These are phyloP conservation scores for Phylloporus sp. DNA, from an alignment of 768 basidiomycete species.

Conservation along the genomic window DNA sequence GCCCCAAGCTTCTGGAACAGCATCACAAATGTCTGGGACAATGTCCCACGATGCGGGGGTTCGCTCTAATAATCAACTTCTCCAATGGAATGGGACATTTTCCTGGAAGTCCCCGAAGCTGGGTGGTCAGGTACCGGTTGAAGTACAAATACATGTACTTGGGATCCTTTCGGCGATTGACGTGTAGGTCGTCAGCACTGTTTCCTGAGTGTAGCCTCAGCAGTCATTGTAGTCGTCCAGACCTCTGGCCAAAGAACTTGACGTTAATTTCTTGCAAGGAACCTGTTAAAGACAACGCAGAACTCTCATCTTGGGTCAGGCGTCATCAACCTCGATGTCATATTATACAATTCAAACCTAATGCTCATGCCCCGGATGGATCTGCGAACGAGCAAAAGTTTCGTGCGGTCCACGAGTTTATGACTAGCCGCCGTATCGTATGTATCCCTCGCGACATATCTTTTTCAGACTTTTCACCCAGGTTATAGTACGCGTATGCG, in stretches of 20 bases:
- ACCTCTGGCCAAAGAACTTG: slow-evolving; percentile 52
- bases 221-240: slow-evolving; percentile 38
- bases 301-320: slow-evolving; percentile 48
- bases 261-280: slow-evolving; percentile 40
- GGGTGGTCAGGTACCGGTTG: slow-evolving; percentile 32
- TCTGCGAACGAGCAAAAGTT: slow-evolving; percentile 43
- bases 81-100: slow-evolving; percentile 47
- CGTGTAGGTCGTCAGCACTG: slow-evolving; percentile 33
- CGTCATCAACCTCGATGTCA: slow-evolving; percentile 32
- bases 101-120: slow-evolving; percentile 37
- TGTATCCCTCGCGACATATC: slow-evolving; percentile 17
- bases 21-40: slow-evolving; percentile 18
- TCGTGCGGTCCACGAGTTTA: slow-evolving; percentile 37
- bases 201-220: slow-evolving; percentile 1
- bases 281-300: slow-evolving; percentile 35
- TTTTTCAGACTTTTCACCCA: background rate
- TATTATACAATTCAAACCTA: slow-evolving; percentile 39
- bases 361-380: slow-evolving; percentile 32
- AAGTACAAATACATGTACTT: slow-evolving; percentile 41
- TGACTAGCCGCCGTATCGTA: slow-evolving; percentile 45
- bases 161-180: slow-evolving; percentile 19
- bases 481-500: slow-evolving; percentile 44
- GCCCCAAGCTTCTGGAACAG: slow-evolving; percentile 17
- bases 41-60: slow-evolving; percentile 8
- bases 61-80: slow-evolving; percentile 2